Base-by-base conservation (phyloP, 768 basidiomycete genomes). In the Vararia minispora region DNA sequence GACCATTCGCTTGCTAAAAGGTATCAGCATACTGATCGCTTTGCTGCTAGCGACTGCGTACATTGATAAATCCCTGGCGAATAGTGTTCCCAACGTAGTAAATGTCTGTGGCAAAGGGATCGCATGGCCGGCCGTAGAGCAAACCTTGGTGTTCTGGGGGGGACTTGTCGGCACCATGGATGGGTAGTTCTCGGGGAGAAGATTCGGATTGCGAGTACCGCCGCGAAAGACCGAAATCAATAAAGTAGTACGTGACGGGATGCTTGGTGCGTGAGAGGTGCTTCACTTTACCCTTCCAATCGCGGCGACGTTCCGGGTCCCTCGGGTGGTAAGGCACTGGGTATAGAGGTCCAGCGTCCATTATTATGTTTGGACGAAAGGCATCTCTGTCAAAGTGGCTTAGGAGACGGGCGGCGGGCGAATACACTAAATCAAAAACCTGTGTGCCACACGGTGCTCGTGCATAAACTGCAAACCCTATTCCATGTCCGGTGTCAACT, bases 141-240 rank as follows among this genome's bases (percentile, higher is more conserved):
- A 9, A 9, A 3, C 11, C 16, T 16, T 28, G 16, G 14, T 50
- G 53, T 27, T 58, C 54, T 0, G 58, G 57, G 3, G 50, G 52
- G n/a, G 42, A 28, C 17, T 40, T 47, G 37, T 56, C 52, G 5
- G 51, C 57, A 2, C 50, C 50, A n/a, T 34, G 40, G 12, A 52
- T 41, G 1, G 52, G 42, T 7, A 6, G 14, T 30, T 55, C 55
- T 7, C 44, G 5, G 2, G 37, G 46, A n/a, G 34, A 21, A n/a
- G n/a, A n/a, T n/a, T n/a, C n/a, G 5, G 14, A 20, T 11, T 39
- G n/a, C n/a, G n/a, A n/a, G 21, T 59, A 59, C 0, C 34, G 29
- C 18, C 44, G 48, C 6, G 58, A 52, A 8, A 51, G 20, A n/a
- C 57, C 54, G 18, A 59, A 56, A 28, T 59, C 56, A 10, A 55